phyloP scores from a whole-genome alignment of 306 rosid species.

The Vigna radiata region DNA sequence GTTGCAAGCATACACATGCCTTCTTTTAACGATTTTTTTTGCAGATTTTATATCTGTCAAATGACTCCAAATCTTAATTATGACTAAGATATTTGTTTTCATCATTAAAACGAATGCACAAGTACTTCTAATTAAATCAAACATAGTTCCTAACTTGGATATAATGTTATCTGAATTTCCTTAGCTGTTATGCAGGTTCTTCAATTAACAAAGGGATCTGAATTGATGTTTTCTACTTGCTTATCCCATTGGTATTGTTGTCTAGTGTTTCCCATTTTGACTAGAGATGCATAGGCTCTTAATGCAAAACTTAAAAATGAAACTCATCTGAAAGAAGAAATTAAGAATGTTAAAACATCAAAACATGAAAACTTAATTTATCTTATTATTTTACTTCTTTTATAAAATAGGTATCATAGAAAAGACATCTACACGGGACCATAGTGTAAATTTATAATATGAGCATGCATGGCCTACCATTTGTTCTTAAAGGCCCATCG shows the following conservation, averaged over 20 bases:
- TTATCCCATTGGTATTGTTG: no score
- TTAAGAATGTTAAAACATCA: no score
- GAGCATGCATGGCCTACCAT: conserved; percentile 47
- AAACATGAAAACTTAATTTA: no score
- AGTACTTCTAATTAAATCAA: not conserved
- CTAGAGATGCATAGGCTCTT: no score
- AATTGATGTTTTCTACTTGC: no score
- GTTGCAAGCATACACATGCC: conserved; percentile 44
- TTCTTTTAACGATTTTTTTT: not conserved
- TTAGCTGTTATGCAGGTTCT: not conserved
- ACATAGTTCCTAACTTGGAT: not conserved
- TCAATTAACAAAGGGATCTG: no score
- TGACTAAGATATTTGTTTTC: conserved; percentile 16
- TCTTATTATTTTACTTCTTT: no score
- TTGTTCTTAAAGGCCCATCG: not conserved
- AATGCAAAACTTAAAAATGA: no score
- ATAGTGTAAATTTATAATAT: not conserved
- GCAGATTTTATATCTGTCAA: not conserved
- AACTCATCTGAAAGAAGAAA: no score
- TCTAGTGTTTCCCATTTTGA: no score
- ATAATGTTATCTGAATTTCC: not conserved
- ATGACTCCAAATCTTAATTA: not conserved
- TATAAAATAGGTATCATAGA: no score
- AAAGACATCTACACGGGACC: not conserved
- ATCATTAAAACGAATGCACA: conserved; percentile 31